Evolutionary conservation across 805 yeast species (phyloP), one percentile per base, ranked within the genome.

Genomic region (Candida fluviatilis): DNA sequence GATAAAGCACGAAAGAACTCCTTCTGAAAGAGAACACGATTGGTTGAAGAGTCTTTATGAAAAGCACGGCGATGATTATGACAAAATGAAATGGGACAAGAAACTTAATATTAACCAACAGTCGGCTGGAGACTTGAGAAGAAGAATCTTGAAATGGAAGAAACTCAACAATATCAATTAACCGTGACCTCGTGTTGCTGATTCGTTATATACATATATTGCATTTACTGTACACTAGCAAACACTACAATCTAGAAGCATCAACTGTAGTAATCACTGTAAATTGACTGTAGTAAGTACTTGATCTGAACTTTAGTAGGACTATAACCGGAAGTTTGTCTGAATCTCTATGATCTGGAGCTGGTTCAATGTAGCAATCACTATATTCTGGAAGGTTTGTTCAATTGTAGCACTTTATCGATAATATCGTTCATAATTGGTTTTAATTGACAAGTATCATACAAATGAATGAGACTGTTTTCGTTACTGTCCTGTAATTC

Each of bases 81-180:
- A 75, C 34, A 85, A 81, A 51, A 93, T 93, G 99, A 83, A 79
- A 58, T 84, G 95, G 85, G 99, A 93, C 60, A 77, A 76, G 62
- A 84, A 84, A 59, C 70, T 90, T 45, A 91, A 91, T 59, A 75
- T 82, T 2, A 76, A 73, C 61, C 97, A 90, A 64, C 88, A 85
- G 58, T 74, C 85, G 44, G 81, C 80, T n/a, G 95, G 95, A 18
- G 95, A 88, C 51, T 65, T 91, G 49, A 82, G 74, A 61, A 78
- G 76, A 59, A 77, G 93, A 56, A 68, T 91, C 32, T 53, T 48
- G 15, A 82, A 78, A 58, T 87, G 95, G 91, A 80, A 79, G 57
- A 71, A 73, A 55, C 49, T 55, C 34, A 62, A 73, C 44, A 52
- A 51, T 34, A 56, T 68, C 17, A 36, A 31, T 19, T 48, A 52